Percentiles rank a stretch among this genome's conserved stretches.
Conservation (phyloP, 2,329 filamentous ascomycete genomes). For the Botrytis sinoallii region DNA sequence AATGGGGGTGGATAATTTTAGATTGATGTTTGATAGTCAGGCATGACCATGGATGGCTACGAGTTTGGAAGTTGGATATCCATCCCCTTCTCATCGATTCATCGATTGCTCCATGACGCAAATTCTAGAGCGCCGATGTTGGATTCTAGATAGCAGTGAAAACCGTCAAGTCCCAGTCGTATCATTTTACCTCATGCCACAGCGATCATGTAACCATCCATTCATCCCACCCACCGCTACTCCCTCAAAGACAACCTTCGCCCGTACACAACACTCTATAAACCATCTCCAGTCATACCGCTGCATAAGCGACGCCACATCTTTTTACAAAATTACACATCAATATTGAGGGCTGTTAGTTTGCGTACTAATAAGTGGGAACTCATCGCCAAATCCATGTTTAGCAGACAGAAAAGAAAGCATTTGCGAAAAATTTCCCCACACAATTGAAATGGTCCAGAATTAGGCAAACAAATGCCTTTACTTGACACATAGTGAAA, state of each 20-base stretch:
- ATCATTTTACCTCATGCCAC: background rate
- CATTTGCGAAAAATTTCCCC: background rate
- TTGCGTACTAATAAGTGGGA: slow-evolving; percentile 8
- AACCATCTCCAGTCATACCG: background rate
- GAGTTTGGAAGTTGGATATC: background rate
- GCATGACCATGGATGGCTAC: background rate
- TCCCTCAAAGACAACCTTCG: background rate
- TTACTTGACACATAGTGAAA: background rate
- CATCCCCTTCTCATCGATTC: background rate
- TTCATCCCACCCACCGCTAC: slow-evolving; percentile 4
- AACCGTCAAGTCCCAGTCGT: background rate
- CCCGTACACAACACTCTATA: background rate
- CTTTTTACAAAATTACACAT: background rate
- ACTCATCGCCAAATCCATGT: background rate
- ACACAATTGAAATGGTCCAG: background rate
- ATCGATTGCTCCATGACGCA: background rate
- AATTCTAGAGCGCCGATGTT: background rate
- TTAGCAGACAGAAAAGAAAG: background rate
- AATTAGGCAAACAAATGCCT: background rate
- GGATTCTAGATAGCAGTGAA: background rate
- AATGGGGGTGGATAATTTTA: background rate
- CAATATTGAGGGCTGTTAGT: slow-evolving; percentile 15
- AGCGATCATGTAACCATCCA: background rate
- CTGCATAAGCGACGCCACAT: background rate
- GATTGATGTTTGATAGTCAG: background rate